Percentiles rank a stretch among this genome's conserved stretches.
These are phyloP conservation scores for Malus hybrid DNA, from an alignment of 331 rosid species.

Conservation along the genomic window DNA sequence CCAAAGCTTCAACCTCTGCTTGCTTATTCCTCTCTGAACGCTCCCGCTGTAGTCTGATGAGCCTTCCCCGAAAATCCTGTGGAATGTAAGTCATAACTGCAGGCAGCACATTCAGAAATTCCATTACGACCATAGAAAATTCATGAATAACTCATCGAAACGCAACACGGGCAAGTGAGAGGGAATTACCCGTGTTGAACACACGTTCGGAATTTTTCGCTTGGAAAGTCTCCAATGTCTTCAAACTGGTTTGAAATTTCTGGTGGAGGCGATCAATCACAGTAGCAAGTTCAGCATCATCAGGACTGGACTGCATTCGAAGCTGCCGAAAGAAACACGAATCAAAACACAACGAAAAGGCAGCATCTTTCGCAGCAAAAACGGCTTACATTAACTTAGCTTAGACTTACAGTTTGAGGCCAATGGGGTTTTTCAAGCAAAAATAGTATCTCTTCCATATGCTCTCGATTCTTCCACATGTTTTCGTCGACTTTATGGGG, in stretches of 20 bases:
- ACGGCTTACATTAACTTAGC: not conserved
- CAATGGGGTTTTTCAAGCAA: conserved; percentile 60
- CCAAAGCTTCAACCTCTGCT: conserved; percentile 78
- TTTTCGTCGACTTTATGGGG: conserved; percentile 97
- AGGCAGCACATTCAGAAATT: conserved; percentile 9
- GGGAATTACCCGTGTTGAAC: conserved; percentile 62
- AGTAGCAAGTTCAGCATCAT: conserved; percentile 39
- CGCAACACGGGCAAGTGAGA: not conserved
- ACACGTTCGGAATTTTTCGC: conserved; percentile 75
- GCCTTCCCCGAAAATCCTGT: conserved; percentile 96
- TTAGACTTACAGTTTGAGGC: conserved; percentile 54
- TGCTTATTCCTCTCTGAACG: conserved; percentile 97
- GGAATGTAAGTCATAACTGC: conserved; percentile 98
- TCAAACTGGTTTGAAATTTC: conserved; percentile 45
- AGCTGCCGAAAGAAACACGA: conserved; percentile 33
- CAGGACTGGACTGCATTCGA: conserved; percentile 42
- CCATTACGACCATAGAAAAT: not conserved
- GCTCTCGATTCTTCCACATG: conserved; percentile 97
- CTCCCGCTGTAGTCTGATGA: conserved; percentile 82
- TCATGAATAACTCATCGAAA: not conserved
- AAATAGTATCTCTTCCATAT: conserved; percentile 69
- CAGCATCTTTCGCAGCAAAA: not conserved
- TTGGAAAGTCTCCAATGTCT: conserved; percentile 67
- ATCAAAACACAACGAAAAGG: not conserved
- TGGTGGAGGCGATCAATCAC: conserved; percentile 38